Base-by-base conservation (phyloP, 225 moss, liverwort and hornwort species). In the Ulota crispa region DNA sequence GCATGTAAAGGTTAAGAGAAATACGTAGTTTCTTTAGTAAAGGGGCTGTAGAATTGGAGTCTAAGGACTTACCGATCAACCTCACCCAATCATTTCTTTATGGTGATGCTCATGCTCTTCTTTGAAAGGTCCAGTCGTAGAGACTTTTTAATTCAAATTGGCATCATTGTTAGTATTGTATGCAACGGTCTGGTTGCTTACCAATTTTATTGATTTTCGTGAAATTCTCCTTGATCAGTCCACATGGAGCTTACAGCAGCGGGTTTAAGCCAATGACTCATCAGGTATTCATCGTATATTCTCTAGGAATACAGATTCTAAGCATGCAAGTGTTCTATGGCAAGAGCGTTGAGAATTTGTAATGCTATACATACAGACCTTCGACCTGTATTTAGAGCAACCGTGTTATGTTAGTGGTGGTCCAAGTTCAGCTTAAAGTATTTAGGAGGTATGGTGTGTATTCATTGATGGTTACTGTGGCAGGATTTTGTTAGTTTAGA, bases 261-360 rank as follows among this genome's bases (percentile, higher is more conserved):
- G 97, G 97, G 62, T 97, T 93, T 54, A 94, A 95, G 89, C 97
- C 97, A 34, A 97, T 97, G 2, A 94, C 95, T 85, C 97, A 97
- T 82, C 97, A 97, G 91, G 95, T 95, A 76, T 55, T 39, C 59
- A n/a, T 75, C 67, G 8, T 57, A 5, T 23, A 28, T 52, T 77
- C 62, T 55, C 68, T 56, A 54, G 68, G 41, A 30, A 47, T 59
- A 11, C 12, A 53, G 31, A 70, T 39, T 66, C 52, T 53, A 31
- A 65, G 50, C 53, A 5, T 59, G 31, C 26, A 45, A 20, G 28
- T 68, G 6, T 77, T 11, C 43, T 39, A 68, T 74, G 43, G 54
- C 8, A 31, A 52, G 76, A 64, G 47, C 47, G 31, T 67, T 80
- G 52, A 80, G 42, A 43, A 28, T 83, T 36, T 68, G 60, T 87